Evolutionary conservation across 352 stramenopile species (phyloP).

Genomic region (Globisporangium parvum): DNA sequence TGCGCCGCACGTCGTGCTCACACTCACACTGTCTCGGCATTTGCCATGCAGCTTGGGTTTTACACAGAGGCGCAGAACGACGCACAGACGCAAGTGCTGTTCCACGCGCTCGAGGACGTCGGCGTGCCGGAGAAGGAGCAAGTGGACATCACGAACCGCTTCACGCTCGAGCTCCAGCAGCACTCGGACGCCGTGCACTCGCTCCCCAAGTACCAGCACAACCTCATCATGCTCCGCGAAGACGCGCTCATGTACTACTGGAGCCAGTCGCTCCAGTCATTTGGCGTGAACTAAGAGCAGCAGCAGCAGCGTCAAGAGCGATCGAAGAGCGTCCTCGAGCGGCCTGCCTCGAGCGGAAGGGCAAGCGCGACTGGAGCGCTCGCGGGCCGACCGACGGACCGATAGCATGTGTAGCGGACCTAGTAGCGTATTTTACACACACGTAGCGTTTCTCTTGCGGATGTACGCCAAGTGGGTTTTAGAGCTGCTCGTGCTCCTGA

Average conservation of each 20-base stretch:
- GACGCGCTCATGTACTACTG: conserved; percentile 86
- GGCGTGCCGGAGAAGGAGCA: conserved; percentile 52
- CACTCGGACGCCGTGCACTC: conserved; percentile 70
- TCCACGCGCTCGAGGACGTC: conserved; percentile 58
- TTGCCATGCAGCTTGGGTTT: conserved; percentile 79
- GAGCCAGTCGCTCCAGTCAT: conserved; percentile 64
- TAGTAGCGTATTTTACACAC: too few relatives aligned
- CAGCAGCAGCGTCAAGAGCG: not conserved
- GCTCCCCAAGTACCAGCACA: conserved; percentile 80
- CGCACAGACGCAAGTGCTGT: conserved; percentile 69
- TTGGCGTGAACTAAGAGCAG: conserved; percentile 13
- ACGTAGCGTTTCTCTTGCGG: too few relatives aligned
- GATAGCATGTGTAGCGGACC: too few relatives aligned
- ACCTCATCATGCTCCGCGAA: conserved; percentile 76
- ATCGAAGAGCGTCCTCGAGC: not conserved
- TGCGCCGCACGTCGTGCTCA: too few relatives aligned
- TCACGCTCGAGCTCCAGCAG: conserved; percentile 49
- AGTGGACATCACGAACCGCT: conserved; percentile 60
- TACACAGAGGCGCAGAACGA: conserved; percentile 73
- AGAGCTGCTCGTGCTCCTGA: not conserved
- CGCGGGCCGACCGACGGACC: too few relatives aligned
- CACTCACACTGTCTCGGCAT: too few relatives aligned
- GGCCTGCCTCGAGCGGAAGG: too few relatives aligned
- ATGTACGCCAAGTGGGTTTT: too few relatives aligned
- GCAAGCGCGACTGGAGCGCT: too few relatives aligned